Evolutionary conservation across 257 asterid species (phyloP).

Genomic region (Asclepias syriaca): DNA sequence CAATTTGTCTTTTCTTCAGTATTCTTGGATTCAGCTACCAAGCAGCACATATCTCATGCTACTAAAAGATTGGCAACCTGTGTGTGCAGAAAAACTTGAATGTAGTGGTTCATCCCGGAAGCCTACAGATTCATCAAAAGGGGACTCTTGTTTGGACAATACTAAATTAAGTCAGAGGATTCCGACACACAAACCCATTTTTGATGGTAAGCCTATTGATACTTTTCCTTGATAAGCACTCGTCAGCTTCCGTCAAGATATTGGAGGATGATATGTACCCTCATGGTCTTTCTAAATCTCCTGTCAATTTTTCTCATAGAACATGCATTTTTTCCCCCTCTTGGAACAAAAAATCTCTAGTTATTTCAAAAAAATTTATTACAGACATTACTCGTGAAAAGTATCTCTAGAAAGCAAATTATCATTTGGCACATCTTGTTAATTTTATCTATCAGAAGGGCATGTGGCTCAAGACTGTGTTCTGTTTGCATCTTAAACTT

Average conservation of each 20-base stretch:
- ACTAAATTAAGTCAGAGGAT: constrained; percentile 13
- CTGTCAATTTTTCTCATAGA: neutral
- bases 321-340: neutral
- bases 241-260: neutral
- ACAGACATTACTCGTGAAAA: neutral
- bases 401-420: neutral
- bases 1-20: constrained; percentile 1
- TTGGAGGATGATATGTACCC: neutral
- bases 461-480: neutral
- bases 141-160: neutral
- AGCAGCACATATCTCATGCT: neutral
- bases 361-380: neutral
- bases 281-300: neutral
- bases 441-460: neutral
- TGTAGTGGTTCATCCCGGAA: neutral
- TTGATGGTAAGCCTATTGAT: constrained; percentile 12
- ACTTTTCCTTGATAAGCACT: neutral
- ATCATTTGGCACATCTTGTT: neutral
- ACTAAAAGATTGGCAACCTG: neutral
- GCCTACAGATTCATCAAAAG: neutral
- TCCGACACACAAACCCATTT: constrained; percentile 6
- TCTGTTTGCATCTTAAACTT: constrained; percentile 13
- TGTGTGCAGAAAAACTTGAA: neutral
- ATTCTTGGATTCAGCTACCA: neutral
- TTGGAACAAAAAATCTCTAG: neutral